Base-by-base conservation (phyloP, 768 basidiomycete genomes). In the Suillus luteus region DNA sequence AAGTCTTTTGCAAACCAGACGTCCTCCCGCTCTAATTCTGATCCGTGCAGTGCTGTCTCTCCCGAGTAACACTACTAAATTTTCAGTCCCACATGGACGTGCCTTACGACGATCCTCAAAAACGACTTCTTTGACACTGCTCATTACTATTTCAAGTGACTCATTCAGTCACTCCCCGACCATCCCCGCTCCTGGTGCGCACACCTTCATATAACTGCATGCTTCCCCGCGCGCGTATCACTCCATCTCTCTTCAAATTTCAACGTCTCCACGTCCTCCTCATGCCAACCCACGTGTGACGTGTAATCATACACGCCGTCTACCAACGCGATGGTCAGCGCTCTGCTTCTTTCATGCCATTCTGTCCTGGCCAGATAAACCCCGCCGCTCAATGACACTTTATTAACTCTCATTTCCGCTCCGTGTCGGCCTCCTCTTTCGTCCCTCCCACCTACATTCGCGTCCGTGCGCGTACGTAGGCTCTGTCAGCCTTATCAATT, bases 401-500 rank as follows among this genome's bases (percentile, higher is more conserved):
- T 15, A 51, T 51, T 17, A 51, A 27, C 24, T 31, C 27, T 52
- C 51, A 52, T 31, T 31, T 52, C 51, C 51, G 51, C 51, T 52
- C 51, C 27, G 51, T 52, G 27, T 52, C 51, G 51, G 27, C 15
- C 31, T 19, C 51, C 1, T 17, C 51, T 31, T 52, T 31, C 15
- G 49, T 7, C 27, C 24, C 49, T 14, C 1, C 51, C 31, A 17
- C 27, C 8, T 17, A 2, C 48, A 9, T 31, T 49, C 24, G 14
- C 44, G 7, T n/a, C 17, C 41, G 5, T 15, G 40, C 44, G 49
- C 8, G 27, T 27, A 51, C 49, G 3, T 51, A 33, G 31, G 4
- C 8, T 17, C n/a, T 12, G 46, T 24, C 12, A 24, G 14, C 24
- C 6, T 24, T 17, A 52, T 10, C 49, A 27, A 17, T 17, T 3